A percentile compares a stretch with the other conserved stretches of the same genome.
Conservation (phyloP, 768 basidiomycete genomes). For the Pulveroboletus sp. region DNA sequence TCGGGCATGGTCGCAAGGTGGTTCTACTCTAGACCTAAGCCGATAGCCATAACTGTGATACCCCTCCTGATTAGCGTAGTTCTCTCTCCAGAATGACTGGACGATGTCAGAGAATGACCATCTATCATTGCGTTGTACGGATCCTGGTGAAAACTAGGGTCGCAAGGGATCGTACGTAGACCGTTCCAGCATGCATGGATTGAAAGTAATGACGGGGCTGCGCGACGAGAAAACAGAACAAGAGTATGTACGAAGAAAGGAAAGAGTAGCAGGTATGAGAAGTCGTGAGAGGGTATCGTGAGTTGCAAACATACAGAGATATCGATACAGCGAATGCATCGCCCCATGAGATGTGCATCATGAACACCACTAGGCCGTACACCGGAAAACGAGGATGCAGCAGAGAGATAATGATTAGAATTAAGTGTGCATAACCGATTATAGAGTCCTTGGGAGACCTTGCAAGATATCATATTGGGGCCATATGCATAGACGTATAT, state of each 20-base stretch:
- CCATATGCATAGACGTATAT: constrained; percentile 2
- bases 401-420: constrained; percentile 20
- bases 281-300: constrained; percentile 16
- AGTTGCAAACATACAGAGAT: constrained; percentile 17
- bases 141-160: neutral
- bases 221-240: neutral
- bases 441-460: constrained; percentile 18
- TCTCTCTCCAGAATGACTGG: too few species aligned
- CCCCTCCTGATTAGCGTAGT: neutral
- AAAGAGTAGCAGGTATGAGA: neutral
- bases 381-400: neutral
- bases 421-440: constrained; percentile 33
- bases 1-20: constrained; percentile 40
- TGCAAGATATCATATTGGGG: constrained; percentile 5
- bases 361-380: constrained; percentile 5
- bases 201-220: neutral
- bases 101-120: neutral
- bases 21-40: constrained; percentile 37
- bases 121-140: constrained; percentile 17
- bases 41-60: constrained; percentile 24
- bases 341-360: constrained; percentile 4
- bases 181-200: neutral
- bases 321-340: constrained; percentile 23
- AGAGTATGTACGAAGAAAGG: neutral
- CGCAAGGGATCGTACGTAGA: neutral